phyloP scores from a whole-genome alignment of 371 early-diverging fungal species.

The Mortierella sp. region DNA sequence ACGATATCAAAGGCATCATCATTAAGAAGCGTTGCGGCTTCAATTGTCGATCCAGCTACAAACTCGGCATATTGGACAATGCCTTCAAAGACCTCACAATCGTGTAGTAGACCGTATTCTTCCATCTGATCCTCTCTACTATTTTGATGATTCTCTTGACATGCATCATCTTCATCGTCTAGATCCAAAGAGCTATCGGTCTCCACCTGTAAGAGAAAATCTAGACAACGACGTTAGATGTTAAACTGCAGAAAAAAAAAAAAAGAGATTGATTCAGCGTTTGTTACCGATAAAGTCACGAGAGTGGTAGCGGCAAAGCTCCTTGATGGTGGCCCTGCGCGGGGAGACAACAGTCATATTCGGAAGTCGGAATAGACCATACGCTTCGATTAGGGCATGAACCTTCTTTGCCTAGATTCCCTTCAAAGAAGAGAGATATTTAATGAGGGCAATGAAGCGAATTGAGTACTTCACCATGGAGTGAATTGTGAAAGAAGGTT shows the following conservation, averaged over 20 bases:
- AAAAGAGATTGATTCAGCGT: neutral
- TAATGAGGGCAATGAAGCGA: neutral
- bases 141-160: constrained; percentile 40
- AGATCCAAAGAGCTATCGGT: neutral
- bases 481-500: neutral
- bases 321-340: constrained; percentile 62
- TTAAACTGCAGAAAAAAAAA: neutral
- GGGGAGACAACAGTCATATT: constrained; percentile 63
- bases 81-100: constrained; percentile 81
- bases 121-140: constrained; percentile 57
- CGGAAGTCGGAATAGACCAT: constrained; percentile 34
- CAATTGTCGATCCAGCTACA: constrained; percentile 79
- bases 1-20: constrained; percentile 72
- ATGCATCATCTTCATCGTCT: neutral
- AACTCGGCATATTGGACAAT: constrained; percentile 67
- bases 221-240: constrained; percentile 18
- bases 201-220: constrained; percentile 26
- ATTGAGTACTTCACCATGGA: neutral
- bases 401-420: constrained; percentile 51
- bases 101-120: constrained; percentile 69
- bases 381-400: constrained; percentile 65
- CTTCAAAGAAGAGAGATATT: neutral
- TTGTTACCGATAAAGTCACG: constrained; percentile 69
- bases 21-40: constrained; percentile 74
- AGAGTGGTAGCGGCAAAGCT: constrained; percentile 76